Conservation (phyloP, 495 filamentous ascomycete genomes). For the Xanthoparmelia taractica region DNA sequence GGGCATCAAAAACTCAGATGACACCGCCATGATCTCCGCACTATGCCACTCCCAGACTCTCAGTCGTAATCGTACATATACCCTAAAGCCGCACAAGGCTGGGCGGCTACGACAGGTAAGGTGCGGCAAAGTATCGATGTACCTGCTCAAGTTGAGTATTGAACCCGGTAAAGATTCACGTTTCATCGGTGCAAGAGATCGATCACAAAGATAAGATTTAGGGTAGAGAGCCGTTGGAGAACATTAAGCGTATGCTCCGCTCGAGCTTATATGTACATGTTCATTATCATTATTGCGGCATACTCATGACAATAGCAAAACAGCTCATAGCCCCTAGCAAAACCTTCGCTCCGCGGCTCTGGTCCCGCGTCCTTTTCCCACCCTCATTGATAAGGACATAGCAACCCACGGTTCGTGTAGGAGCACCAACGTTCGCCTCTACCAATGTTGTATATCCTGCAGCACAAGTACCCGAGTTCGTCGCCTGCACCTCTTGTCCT, state of each 20-base stretch:
- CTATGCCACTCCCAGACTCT: neutral
- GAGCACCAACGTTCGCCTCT: constrained; percentile 16
- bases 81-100: neutral
- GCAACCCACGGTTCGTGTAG: constrained; percentile 17
- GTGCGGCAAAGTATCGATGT: neutral
- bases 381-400: constrained; percentile 19
- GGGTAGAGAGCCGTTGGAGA: neutral
- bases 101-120: neutral
- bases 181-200: neutral
- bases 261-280: neutral
- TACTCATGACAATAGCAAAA: neutral
- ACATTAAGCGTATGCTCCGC: neutral
- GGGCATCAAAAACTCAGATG: neutral
- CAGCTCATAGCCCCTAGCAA: constrained; percentile 3
- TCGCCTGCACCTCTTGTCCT: constrained; percentile 10
- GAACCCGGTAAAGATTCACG: neutral
- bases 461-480: constrained; percentile 1
- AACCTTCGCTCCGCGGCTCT: neutral
- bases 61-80: constrained; percentile 4
- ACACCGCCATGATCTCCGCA: neutral
- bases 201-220: neutral
- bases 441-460: constrained; percentile 20
- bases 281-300: neutral
- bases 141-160: neutral
- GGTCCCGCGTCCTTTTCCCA: neutral